Evolutionary conservation across 2,329 filamentous ascomycete species (phyloP).

Genomic region (Calonectria honghensis): DNA sequence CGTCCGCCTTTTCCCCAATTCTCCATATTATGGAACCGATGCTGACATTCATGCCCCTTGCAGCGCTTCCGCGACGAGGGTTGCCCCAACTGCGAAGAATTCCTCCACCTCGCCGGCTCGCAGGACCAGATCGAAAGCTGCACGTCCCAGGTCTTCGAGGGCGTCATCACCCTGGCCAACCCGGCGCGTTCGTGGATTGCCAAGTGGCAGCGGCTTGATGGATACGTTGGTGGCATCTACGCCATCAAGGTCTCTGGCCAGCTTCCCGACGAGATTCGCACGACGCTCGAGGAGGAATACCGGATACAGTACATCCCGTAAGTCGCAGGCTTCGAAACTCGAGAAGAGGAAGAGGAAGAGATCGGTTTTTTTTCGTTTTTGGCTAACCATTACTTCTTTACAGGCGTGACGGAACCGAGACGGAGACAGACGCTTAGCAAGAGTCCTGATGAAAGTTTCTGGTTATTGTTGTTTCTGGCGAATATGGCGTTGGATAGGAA

Average conservation of each 20-base stretch:
- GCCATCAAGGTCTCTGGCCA: conserved; percentile 95
- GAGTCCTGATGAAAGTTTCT: conserved; percentile 39
- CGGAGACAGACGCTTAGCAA: conserved; percentile 66
- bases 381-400: conserved; percentile 37
- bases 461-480: conserved; percentile 52
- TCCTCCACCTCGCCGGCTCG: conserved; percentile 88
- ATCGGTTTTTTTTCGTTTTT: not conserved
- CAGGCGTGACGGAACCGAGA: conserved; percentile 75
- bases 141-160: conserved; percentile 97
- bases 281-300: conserved; percentile 77
- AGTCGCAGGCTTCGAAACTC: conserved; percentile 28
- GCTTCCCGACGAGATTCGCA: conserved; percentile 79
- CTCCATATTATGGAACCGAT: not conserved
- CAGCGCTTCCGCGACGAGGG: conserved; percentile 91
- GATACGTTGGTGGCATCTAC: conserved; percentile 92
- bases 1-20: conserved; percentile 54
- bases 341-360: conserved; percentile 9
- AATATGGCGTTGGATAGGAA: conserved; percentile 58
- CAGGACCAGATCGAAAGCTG: conserved; percentile 91
- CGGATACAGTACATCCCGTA: conserved; percentile 80
- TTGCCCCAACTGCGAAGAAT: conserved; percentile 97
- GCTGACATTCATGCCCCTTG: conserved; percentile 40
- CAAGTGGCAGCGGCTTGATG: conserved; percentile 95
- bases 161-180: conserved; percentile 88
- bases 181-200: conserved; percentile 94